Percentiles rank a stretch among this genome's conserved stretches.
Conservation (phyloP, 148 eudicot species). For the Agrostemma githago region DNA sequence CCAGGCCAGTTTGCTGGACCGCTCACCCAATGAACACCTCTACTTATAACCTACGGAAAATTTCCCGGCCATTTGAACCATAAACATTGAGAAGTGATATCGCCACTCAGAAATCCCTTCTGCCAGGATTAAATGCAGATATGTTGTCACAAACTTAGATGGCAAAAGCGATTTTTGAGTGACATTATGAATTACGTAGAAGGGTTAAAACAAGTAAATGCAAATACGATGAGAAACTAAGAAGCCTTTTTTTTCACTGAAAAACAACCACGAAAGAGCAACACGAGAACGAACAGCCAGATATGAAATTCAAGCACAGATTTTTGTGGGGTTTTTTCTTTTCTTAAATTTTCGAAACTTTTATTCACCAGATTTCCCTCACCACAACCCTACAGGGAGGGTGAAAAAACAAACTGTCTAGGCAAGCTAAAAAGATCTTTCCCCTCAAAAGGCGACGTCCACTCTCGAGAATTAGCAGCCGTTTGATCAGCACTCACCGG, state of each 20-base stretch:
- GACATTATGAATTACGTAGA: neutral
- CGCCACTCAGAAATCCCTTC: no score
- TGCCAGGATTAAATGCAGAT: no score
- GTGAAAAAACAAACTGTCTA: conserved; percentile 96
- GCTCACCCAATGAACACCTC: no score
- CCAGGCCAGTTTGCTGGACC: no score
- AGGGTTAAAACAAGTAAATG: neutral
- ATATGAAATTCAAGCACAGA: conserved; percentile 44
- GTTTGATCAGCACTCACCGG: conserved; percentile 39
- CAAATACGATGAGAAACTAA: neutral
- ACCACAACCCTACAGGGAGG: conserved; percentile 61
- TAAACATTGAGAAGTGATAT: no score
- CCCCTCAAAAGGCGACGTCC: conserved; percentile 98
- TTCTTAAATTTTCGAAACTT: conserved; percentile 10
- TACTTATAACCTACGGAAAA: no score
- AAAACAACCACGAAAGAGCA: neutral
- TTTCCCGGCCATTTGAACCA: no score
- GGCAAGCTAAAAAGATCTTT: conserved; percentile 85
- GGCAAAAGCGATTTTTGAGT: no score
- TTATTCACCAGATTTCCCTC: conserved; percentile 40
- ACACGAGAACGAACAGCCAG: conserved; percentile 11
- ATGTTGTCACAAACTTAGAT: no score
- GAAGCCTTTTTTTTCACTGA: conserved; percentile 17
- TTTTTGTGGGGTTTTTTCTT: conserved; percentile 19
- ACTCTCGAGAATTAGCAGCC: conserved; percentile 58